Base-by-base conservation (phyloP, 495 filamentous ascomycete genomes). In the Astrocystis sublimbata region DNA sequence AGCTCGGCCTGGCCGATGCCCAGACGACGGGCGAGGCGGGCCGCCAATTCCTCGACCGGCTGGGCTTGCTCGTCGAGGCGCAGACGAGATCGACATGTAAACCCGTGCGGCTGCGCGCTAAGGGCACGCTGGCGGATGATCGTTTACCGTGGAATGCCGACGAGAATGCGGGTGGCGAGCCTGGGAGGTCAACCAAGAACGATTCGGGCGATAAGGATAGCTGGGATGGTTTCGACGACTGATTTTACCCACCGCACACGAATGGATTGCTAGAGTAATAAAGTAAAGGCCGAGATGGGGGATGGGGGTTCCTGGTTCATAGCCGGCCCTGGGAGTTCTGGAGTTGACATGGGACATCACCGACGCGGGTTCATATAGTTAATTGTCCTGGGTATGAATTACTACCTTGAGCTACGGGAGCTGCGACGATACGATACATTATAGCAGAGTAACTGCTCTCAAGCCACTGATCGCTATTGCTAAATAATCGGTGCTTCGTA, bases 211-310 rank as follows among this genome's bases (percentile, higher is more conserved):
- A 75, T 24, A 73, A 73, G 9, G 83, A 83, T 49, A 86, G 86
- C 64, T 96, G 90, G 86, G 88, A 82, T 70, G 92, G 92, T 0
- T 88, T 96, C 71, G 86, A 86, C 36, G 86, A 91, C 60, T 82
- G 23, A 75, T 36, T 52, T 10, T 6, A 21, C 15, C 3, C 9
- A 57, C 10, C 17, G 12, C 1, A 12, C 41, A 53, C n/a, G 36
- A 23, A 2, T 5, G 36, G 17, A 38, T 46, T 7, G n/a, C 26
- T 21, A 3, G 26, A 38, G 42, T 17, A 43, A 31, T 15, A 12
- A n/a, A 5, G 33, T 15, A 36, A 21, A n/a, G 26, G n/a, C n/a
- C n/a, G n/a, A n/a, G n/a, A n/a, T 21, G 31, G 36, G 12, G 24
- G 40, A 23, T 13, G 12, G 49, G 15, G 6, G 33, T 19, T 45